These are phyloP conservation scores for Myxozyma geophila DNA, from an alignment of 805 yeast genomes.

Conservation along the genomic window DNA sequence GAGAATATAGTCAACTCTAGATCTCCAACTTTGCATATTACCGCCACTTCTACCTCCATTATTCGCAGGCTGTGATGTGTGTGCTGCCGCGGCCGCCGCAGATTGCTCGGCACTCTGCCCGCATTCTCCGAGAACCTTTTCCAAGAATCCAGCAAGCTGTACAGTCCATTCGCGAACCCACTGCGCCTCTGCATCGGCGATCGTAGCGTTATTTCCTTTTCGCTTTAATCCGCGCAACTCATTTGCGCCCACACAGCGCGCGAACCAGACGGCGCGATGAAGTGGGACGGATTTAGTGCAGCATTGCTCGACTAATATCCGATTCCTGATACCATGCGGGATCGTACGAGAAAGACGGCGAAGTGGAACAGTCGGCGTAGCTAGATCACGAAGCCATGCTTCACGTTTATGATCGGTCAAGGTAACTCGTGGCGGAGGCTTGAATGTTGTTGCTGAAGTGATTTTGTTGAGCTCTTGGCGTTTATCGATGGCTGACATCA, in stretches of 20 bases:
- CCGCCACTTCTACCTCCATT: too few species aligned
- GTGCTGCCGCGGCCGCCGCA: neutral
- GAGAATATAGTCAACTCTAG: conserved; percentile 58
- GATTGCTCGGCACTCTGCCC: conserved; percentile 38
- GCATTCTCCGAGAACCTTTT: conserved; percentile 55
- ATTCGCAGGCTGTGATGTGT: neutral
- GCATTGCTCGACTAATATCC: conserved; percentile 72
- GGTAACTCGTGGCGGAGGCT: conserved; percentile 88
- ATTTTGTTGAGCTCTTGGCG: conserved; percentile 54
- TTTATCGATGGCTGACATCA: conserved; percentile 55
- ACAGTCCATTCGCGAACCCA: conserved; percentile 92
- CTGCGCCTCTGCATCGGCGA: conserved; percentile 50
- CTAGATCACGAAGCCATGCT: conserved; percentile 81
- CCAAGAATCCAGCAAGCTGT: conserved; percentile 68
- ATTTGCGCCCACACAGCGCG: conserved; percentile 82
- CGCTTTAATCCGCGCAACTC: conserved; percentile 66
- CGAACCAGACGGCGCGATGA: conserved; percentile 87
- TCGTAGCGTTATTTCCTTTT: conserved; percentile 46
- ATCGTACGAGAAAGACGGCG: conserved; percentile 72
- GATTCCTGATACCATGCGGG: conserved; percentile 88
- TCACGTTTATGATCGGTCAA: conserved; percentile 85
- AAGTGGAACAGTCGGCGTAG: conserved; percentile 68
- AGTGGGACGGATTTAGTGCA: conserved; percentile 70
- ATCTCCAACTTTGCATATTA: conserved; percentile 52
- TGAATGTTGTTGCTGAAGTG: conserved; percentile 59